phyloP scores from a whole-genome alignment of 2,329 filamentous ascomycete species.

The Claviceps pazoutovae region DNA sequence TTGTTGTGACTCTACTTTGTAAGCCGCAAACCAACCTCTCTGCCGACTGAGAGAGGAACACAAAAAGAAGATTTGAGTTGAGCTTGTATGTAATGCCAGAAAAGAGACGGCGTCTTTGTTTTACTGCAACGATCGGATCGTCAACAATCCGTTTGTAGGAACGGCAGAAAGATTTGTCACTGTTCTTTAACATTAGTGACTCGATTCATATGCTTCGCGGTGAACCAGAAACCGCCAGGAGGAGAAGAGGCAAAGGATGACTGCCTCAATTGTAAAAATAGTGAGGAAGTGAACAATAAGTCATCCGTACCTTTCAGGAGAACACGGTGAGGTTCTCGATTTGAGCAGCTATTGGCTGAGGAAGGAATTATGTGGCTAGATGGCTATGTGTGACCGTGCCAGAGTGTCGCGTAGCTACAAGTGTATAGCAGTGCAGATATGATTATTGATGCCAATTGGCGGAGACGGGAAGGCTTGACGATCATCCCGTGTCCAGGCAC shows the following conservation, averaged over 20 bases:
- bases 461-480: not conserved
- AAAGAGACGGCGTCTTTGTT: no score
- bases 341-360: no score
- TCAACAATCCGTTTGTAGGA: not conserved
- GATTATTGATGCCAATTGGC: constrained; percentile 2
- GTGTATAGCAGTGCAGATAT: constrained; percentile 1
- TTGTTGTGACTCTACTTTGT: not conserved
- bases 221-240: not conserved
- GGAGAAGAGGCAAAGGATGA: not conserved
- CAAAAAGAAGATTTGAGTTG: no score
- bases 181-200: not conserved
- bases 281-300: no score
- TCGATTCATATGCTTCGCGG: not conserved
- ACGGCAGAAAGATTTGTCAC: not conserved
- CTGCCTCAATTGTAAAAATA: not conserved
- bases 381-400: not conserved
- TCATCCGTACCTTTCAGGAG: no score
- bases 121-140: not conserved
- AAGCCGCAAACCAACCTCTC: not conserved
- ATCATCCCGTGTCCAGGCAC: not conserved
- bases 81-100: no score
- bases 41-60: not conserved
- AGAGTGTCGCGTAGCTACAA: not conserved
- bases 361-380: no score
- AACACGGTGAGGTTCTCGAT: no score